phyloP scores from a whole-genome alignment of 176 grass and related monocot species.

The Themeda triandra region DNA sequence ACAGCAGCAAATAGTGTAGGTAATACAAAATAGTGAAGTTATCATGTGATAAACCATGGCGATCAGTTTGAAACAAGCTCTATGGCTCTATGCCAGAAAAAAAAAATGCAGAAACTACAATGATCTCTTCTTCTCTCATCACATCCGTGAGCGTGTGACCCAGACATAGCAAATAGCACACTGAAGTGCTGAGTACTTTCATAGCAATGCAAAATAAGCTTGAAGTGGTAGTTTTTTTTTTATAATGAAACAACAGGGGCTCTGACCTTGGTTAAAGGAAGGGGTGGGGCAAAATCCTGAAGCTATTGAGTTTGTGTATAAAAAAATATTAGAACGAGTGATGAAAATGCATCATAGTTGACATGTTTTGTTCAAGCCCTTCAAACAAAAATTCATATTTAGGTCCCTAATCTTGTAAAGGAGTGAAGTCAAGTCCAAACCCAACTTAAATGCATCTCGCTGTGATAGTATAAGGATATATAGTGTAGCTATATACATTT shows the following conservation, averaged over 20 bases:
- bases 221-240: background rate
- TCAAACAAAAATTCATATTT: background rate
- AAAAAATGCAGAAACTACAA: background rate
- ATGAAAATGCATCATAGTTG: background rate
- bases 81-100: background rate
- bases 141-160: no score
- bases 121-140: no score
- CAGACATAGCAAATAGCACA: background rate
- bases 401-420: background rate
- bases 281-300: background rate
- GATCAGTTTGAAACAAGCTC: background rate
- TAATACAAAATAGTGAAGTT: background rate
- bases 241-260: background rate
- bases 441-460: background rate
- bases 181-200: background rate
- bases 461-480: background rate
- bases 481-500: background rate
- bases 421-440: background rate
- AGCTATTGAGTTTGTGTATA: background rate
- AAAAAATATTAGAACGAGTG: background rate
- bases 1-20: background rate
- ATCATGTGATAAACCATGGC: background rate
- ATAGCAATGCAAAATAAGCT: background rate
- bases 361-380: background rate
- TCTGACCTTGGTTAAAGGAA: background rate